Evolutionary conservation across 352 stramenopile genomes (phyloP).

Genomic region (Halophytophthora batemanensis): DNA sequence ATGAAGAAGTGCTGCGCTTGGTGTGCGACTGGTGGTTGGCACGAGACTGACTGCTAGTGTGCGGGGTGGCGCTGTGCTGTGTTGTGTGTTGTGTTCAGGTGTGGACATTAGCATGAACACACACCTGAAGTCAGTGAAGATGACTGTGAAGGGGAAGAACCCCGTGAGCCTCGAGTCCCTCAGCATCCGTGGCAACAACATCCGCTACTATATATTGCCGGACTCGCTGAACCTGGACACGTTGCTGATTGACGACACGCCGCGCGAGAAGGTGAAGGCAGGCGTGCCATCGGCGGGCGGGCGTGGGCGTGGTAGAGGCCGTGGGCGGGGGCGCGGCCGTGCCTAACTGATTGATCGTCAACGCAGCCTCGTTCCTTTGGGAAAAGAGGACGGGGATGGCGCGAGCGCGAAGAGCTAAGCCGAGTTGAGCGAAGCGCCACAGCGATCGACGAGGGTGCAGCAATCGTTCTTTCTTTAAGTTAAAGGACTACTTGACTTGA

Average conservation of each 20-base stretch:
- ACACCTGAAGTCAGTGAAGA: conserved; percentile 98
- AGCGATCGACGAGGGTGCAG: no score
- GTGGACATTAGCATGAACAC: conserved; percentile 99
- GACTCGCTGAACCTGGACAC: conserved; percentile 98
- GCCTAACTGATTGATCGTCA: conserved; percentile 33
- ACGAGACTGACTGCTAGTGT: conserved; percentile 4
- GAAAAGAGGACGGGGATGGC: neutral
- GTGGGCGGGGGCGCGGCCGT: conserved; percentile 61
- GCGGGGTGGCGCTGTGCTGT: neutral
- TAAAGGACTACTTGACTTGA: no score
- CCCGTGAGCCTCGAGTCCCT: conserved; percentile 96
- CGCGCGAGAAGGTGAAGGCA: conserved; percentile 92
- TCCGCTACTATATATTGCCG: conserved; percentile 94
- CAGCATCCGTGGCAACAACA: conserved; percentile 98
- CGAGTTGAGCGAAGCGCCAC: no score
- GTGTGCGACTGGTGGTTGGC: no score
- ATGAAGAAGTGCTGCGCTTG: no score
- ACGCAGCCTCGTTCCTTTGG: conserved; percentile 4
- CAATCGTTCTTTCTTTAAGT: no score
- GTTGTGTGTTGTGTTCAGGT: conserved; percentile 41
- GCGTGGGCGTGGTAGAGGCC: conserved; percentile 77
- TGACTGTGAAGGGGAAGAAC: conserved; percentile 97
- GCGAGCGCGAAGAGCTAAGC: conserved; percentile 1
- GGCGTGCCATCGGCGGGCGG: conserved; percentile 52
- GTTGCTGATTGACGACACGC: conserved; percentile 97